A percentile compares a stretch with the other conserved stretches of the same genome.
Evolutionary conservation across 495 filamentous ascomycete species (phyloP).

Genomic region (Daldinia decipiens): DNA sequence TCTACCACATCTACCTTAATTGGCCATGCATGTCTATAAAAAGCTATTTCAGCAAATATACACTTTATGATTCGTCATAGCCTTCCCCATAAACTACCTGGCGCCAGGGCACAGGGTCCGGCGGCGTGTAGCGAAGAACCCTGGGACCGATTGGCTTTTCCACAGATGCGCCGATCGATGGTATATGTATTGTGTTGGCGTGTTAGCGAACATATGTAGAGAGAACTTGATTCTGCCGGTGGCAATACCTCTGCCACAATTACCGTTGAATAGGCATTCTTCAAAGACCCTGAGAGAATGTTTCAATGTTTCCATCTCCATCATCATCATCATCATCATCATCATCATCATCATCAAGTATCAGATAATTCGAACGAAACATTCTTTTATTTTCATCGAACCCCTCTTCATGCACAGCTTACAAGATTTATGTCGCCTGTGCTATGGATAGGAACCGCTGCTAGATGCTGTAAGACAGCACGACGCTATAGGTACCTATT

Average conservation of each 20-base stretch:
- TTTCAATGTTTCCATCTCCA: not conserved
- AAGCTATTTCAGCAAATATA: slow-evolving; percentile 40
- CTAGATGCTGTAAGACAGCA: slow-evolving; percentile 36
- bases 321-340: too few species aligned
- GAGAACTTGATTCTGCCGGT: slow-evolving; percentile 33
- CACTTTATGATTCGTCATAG: slow-evolving; percentile 43
- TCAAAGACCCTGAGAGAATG: not conserved
- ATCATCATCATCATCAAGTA: not conserved
- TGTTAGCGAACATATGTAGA: slow-evolving; percentile 11
- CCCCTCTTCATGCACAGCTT: slow-evolving; percentile 1
- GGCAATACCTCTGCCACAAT: slow-evolving; percentile 30
- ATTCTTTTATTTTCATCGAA: slow-evolving; percentile 3
- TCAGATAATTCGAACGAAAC: not conserved
- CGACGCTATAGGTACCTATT: slow-evolving; percentile 33
- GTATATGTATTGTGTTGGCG: slow-evolving; percentile 14
- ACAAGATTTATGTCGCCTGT: slow-evolving; percentile 13
- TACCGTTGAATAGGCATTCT: not conserved
- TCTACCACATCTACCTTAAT: slow-evolving; percentile 40
- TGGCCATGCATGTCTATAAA: slow-evolving; percentile 46
- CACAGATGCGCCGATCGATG: slow-evolving; percentile 30
- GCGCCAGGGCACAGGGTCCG: slow-evolving; percentile 12
- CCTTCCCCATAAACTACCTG: slow-evolving; percentile 19
- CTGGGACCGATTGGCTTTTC: slow-evolving; percentile 22
- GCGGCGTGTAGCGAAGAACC: slow-evolving; percentile 23
- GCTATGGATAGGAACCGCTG: slow-evolving; percentile 33